phyloP scores from a whole-genome alignment of 805 yeast species.

The Candida insectalens region DNA sequence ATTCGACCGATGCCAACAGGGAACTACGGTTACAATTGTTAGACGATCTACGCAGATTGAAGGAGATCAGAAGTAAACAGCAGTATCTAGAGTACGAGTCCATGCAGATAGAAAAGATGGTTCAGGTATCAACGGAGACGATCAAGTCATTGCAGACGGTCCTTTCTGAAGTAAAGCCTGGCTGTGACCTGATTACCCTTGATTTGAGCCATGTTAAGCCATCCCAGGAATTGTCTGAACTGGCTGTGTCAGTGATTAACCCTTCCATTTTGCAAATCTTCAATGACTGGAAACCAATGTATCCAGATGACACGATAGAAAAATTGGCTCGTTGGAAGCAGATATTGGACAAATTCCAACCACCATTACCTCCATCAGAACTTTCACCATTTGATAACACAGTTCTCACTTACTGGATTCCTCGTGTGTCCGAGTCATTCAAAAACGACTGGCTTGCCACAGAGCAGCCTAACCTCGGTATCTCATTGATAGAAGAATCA shows the following conservation, averaged over 20 bases:
- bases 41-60: constrained; percentile 7
- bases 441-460: constrained; percentile 26
- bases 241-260: background rate
- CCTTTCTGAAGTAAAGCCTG: background rate
- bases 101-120: background rate
- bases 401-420: constrained; percentile 26
- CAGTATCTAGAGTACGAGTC: constrained; percentile 10
- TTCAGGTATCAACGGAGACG: background rate
- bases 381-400: constrained; percentile 23
- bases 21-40: constrained; percentile 13
- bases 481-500: constrained; percentile 28
- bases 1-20: constrained; percentile 3
- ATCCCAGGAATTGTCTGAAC: too few species aligned
- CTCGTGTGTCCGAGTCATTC: constrained; percentile 21
- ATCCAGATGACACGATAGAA: constrained; percentile 22
- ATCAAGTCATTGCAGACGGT: background rate
- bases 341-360: background rate
- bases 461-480: constrained; percentile 28
- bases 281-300: constrained; percentile 28
- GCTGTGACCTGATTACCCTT: too few species aligned
- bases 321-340: background rate
- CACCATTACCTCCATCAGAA: background rate
- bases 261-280: constrained; percentile 9
- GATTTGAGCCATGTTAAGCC: too few species aligned
- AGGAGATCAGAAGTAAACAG: constrained; percentile 6